Evolutionary conservation across 805 yeast species (phyloP), one percentile per base, ranked within the genome.

Genomic region (Isabelozyma rhagii): DNA sequence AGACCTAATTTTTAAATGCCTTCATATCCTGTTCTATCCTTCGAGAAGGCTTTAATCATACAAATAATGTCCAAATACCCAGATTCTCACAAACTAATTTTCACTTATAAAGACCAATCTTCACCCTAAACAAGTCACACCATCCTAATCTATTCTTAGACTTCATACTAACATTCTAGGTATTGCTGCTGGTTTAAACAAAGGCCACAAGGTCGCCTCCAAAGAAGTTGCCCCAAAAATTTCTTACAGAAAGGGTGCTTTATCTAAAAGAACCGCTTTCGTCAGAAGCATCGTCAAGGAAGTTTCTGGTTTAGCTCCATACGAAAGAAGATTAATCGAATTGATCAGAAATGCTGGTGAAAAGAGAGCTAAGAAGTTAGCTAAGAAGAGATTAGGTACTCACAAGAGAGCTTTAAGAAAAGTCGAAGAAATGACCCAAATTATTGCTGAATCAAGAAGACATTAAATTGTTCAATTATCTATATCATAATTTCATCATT

Each of bases 291-390:
- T 94, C 60, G 96, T 94, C 77, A 85, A 86, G 76, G 99, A 94
- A 83, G 97, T 94, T 68, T 81, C 96, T 66, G 99, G 99, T 77
- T 85, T 94, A 74, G 97, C 99, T 63, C 99, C 99, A 81, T 94
- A 94, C 80, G 99, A 94, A 84, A 92, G 97, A 85, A 92, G 99
- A 83, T 86, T 94, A 77, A 88, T 96, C 72, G 99, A 94, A 83
- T 85, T 94, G 82, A 85, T 94, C 87, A 94, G 99, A 87, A 94
- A 96, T 84, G 92, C 97, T 77, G 97, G 97, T 86, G 99, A 94
- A 83, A 94, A 94, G 96, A 94, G 98, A 85, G 99, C 99, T 67
- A 89, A 94, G 90, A 94, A 94, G 91, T 91, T 94, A 75, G 97
- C 98, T 65, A 94, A 94, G 94, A 94, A 89, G 96, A 93, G 94